phyloP scores from a whole-genome alignment of 768 basidiomycete genomes.

The Daedaleopsis nitida region DNA sequence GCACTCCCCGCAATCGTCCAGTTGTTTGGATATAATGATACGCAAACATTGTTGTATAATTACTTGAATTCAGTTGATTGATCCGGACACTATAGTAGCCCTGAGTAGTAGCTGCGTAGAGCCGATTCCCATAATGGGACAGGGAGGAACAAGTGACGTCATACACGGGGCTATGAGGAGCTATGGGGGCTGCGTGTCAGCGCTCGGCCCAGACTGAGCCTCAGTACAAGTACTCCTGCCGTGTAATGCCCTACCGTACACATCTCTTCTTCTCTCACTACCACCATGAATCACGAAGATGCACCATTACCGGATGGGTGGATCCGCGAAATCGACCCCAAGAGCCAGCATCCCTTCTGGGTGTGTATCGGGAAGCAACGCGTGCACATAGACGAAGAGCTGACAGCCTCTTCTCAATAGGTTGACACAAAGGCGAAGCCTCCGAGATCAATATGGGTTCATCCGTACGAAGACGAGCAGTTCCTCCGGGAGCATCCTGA shows the following conservation, averaged over 20 bases:
- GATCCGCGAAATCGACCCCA: constrained; percentile 49
- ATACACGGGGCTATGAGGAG: too few relatives aligned
- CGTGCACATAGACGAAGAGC: background rate
- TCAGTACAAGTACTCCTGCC: background rate
- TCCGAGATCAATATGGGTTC: constrained; percentile 69
- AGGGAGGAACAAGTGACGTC: too few relatives aligned
- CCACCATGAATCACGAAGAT: constrained; percentile 28
- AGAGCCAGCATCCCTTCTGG: constrained; percentile 49
- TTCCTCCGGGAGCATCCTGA: constrained; percentile 61
- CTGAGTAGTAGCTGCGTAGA: too few relatives aligned
- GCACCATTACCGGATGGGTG: constrained; percentile 57
- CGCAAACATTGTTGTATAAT: too few relatives aligned
- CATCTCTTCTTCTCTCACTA: constrained; percentile 11
- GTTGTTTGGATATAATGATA: too few relatives aligned
- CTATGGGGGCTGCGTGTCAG: too few relatives aligned
- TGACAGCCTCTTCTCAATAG: constrained; percentile 33
- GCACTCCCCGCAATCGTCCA: too few relatives aligned
- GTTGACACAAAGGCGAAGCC: constrained; percentile 66
- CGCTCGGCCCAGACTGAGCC: background rate
- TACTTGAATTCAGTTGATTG: too few relatives aligned
- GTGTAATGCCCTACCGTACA: background rate
- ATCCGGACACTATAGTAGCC: too few relatives aligned
- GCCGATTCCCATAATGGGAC: too few relatives aligned
- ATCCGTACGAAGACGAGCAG: constrained; percentile 70
- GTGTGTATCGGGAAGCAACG: constrained; percentile 32